Evolutionary conservation across 805 yeast genomes (phyloP).

Genomic region (Kazachstania psychrophila): DNA sequence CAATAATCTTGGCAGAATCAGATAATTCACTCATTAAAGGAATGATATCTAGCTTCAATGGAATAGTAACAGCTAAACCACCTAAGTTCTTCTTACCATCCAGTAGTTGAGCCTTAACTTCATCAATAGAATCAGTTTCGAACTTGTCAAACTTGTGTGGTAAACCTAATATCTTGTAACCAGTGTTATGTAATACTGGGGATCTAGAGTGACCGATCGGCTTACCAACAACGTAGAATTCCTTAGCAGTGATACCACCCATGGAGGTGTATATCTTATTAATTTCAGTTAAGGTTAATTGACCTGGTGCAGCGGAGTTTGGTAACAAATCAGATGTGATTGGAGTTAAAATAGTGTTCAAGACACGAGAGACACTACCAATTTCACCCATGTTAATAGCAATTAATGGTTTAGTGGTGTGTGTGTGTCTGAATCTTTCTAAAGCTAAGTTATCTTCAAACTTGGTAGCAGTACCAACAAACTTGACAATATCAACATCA

Average conservation of each 20-base stretch:
- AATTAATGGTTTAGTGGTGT: conserved; percentile 53
- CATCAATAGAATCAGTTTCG: conserved; percentile 56
- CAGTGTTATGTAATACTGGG: conserved; percentile 77
- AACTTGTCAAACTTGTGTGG: conserved; percentile 61
- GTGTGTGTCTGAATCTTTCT: conserved; percentile 56
- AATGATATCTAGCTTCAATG: conserved; percentile 76
- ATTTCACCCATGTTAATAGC: conserved; percentile 71
- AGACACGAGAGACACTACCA: conserved; percentile 73
- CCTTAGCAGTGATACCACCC: conserved; percentile 52
- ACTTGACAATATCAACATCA: conserved; percentile 67
- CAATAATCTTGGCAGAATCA: conserved; percentile 72
- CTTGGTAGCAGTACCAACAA: conserved; percentile 65
- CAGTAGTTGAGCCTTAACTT: conserved; percentile 46
- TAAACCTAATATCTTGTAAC: conserved; percentile 62
- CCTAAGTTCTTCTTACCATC: conserved; percentile 49
- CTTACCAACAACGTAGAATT: conserved; percentile 66
- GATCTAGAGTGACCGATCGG: conserved; percentile 86
- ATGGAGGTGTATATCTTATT: conserved; percentile 46
- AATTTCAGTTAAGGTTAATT: conserved; percentile 56
- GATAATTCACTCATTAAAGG: conserved; percentile 54
- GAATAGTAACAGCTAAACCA: conserved; percentile 94
- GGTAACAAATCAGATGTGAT: conserved; percentile 67
- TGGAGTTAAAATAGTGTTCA: conserved; percentile 73
- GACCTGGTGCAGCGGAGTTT: conserved; percentile 71
- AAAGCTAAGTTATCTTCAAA: conserved; percentile 61